Conservation (phyloP, 139 green algal species). For the Yamagishiella unicocca region DNA sequence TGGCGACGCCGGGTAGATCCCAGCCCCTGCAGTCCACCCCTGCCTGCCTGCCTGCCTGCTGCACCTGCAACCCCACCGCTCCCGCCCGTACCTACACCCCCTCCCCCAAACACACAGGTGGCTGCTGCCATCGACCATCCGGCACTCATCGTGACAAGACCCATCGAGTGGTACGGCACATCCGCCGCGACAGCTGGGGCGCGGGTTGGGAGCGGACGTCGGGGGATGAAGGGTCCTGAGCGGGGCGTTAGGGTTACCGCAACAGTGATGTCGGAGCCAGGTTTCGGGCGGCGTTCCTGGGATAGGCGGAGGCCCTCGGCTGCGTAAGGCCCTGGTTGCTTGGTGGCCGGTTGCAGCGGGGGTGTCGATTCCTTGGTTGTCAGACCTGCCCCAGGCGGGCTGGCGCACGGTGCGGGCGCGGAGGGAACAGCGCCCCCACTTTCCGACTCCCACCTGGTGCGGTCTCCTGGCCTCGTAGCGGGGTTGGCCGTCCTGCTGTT, state of each 20-base stretch:
- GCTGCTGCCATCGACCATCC: constrained; percentile 64
- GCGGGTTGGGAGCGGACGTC: no score
- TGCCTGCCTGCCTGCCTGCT: not conserved
- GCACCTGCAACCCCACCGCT: not conserved
- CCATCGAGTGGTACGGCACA: constrained; percentile 81
- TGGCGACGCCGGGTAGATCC: not conserved
- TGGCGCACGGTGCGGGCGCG: not conserved
- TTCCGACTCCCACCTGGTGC: not conserved
- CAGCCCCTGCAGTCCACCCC: not conserved
- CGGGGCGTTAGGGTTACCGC: not conserved
- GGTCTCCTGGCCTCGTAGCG: not conserved
- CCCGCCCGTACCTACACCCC: not conserved
- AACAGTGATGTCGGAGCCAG: not conserved
- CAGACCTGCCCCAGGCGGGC: no score
- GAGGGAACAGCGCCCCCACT: not conserved
- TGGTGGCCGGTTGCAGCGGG: not conserved
- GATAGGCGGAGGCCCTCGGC: not conserved
- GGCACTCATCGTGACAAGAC: constrained; percentile 79
- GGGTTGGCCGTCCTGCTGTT: no score
- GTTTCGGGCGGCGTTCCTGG: no score
- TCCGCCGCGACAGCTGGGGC: not conserved
- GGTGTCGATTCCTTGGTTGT: no score
- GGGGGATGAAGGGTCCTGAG: no score
- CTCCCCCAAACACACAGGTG: constrained; percentile 31
- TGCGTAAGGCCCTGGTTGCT: not conserved